These are phyloP conservation scores for Golubevia pallescens DNA, from an alignment of 1,284 basidiomycete species.

Conservation along the genomic window DNA sequence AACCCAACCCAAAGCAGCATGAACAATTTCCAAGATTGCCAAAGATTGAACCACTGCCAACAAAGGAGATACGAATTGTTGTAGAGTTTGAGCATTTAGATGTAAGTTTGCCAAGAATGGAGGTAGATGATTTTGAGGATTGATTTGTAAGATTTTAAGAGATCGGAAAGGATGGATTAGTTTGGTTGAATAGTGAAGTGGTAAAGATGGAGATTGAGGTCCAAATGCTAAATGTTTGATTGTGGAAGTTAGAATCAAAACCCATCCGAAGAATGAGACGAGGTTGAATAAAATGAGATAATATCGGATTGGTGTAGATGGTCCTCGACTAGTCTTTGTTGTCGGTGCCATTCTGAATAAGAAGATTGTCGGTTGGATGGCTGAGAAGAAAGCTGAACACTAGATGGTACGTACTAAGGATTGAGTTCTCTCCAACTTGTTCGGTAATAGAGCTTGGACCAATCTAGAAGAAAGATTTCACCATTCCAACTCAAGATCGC, in stretches of 20 bases:
- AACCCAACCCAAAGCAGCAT: constrained; percentile 83
- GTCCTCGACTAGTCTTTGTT: constrained; percentile 12
- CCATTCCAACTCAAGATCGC: too few species aligned
- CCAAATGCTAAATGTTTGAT: constrained; percentile 45
- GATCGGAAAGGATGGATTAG: constrained; percentile 32
- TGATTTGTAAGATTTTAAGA: constrained; percentile 16
- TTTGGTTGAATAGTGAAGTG: constrained; percentile 12
- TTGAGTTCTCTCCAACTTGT: too few species aligned
- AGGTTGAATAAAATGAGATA: constrained; percentile 47
- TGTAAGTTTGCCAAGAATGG: constrained; percentile 25
- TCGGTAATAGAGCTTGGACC: too few species aligned
- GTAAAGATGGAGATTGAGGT: constrained; percentile 22
- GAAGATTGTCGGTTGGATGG: too few species aligned
- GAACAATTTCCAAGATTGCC: constrained; percentile 81
- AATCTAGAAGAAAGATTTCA: too few species aligned
- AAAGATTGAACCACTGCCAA: constrained; percentile 80
- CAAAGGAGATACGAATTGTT: constrained; percentile 47
- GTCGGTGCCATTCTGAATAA: too few species aligned
- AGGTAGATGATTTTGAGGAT: constrained; percentile 26
- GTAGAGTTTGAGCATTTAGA: constrained; percentile 30
- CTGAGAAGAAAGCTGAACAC: too few species aligned
- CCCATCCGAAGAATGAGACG: constrained; percentile 50
- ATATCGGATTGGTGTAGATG: constrained; percentile 20
- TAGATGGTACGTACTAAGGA: too few species aligned
- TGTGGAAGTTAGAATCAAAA: constrained; percentile 35